These are phyloP conservation scores for Phytomonas francai DNA, from an alignment of 208 protist genomes.

Conservation along the genomic window DNA sequence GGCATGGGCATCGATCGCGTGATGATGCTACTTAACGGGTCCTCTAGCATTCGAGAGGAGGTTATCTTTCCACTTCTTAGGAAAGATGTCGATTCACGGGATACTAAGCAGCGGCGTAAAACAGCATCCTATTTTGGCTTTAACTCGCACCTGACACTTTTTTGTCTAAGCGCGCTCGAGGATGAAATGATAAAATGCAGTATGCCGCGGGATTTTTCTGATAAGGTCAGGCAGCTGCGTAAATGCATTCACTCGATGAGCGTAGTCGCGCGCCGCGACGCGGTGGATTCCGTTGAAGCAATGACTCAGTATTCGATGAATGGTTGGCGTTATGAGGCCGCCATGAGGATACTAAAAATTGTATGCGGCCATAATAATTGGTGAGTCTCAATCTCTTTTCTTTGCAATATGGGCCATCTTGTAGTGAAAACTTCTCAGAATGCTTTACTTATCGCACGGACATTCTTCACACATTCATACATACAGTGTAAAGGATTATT, in stretches of 20 bases:
- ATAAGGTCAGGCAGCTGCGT: slow-evolving; percentile 57
- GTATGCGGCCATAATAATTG: slow-evolving; percentile 38
- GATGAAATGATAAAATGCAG: slow-evolving; percentile 60
- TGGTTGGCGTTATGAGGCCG: slow-evolving; percentile 48
- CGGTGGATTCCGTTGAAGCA: slow-evolving; percentile 6
- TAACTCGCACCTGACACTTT: slow-evolving; percentile 76
- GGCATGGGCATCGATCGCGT: slow-evolving; percentile 95
- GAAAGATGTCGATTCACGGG: slow-evolving; percentile 59
- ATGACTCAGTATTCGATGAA: slow-evolving; percentile 12
- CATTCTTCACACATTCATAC: not conserved
- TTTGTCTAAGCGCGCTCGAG: slow-evolving; percentile 71
- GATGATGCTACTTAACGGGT: slow-evolving; percentile 89
- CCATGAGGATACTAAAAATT: slow-evolving; percentile 55
- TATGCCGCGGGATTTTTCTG: slow-evolving; percentile 32
- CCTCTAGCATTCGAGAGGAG: slow-evolving; percentile 73
- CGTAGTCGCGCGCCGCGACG: slow-evolving; percentile 15
- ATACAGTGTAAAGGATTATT: not conserved
- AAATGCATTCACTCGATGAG: slow-evolving; percentile 39
- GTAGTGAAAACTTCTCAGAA: not conserved
- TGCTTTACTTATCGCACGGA: not conserved
- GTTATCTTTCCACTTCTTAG: slow-evolving; percentile 87
- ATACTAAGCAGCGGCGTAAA: slow-evolving; percentile 59
- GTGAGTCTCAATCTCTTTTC: not conserved
- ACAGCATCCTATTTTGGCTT: slow-evolving; percentile 81
- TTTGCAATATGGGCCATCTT: not conserved